Base-by-base conservation (phyloP, 2,329 filamentous ascomycete species). In the Aspergillus hiratsukae region DNA sequence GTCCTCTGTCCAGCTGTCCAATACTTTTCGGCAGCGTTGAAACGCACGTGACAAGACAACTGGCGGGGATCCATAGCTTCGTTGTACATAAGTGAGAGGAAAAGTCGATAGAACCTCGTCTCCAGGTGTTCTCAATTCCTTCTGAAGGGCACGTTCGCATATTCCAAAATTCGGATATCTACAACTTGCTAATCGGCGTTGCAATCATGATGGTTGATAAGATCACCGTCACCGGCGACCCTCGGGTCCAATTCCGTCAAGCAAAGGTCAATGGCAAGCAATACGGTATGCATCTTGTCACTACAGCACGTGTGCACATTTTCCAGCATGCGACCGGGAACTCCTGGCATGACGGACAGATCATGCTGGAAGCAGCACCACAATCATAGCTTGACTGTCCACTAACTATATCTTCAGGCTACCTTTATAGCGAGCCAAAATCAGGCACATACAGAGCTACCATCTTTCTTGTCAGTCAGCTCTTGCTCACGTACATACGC, bases 201-300 rank as follows among this genome's bases (percentile, higher is more conserved):
- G 46, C 37, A 45, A 49, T 41, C 53, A 85, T 83, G 80, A 69
- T 81, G 51, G 71, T 81, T 45, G 83, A 87, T 69, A 88, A 88
- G 69, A 82, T 93, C 60, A 72, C 74, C 51, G 78, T 80, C 21
- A 81, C 81, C 43, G 80, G 83, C 59, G 90, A 93, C 76, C 68
- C 84, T 35, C 83, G 89, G 60, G 81, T 91, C 65, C 77, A 85
- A 66, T 81, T 86, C 69, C 81, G 83, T 65, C 85, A 81, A 54
- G 81, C 84, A 45, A 75, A 78, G 52, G 77, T 92, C 56, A 86
- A 88, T 63, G 87, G 87, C 62, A 81, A 83, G 65, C 89, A 79
- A 35, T 96, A 94, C 76, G 83, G 80, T 80, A 64, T 58, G 74
- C 66, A 53, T 23, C 11, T 9, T 31, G 49, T 8, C 25, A 27